A percentile compares a stretch with the other conserved stretches of the same genome.
Conservation (phyloP, 345 rosid species). For the Arabis alpina region DNA sequence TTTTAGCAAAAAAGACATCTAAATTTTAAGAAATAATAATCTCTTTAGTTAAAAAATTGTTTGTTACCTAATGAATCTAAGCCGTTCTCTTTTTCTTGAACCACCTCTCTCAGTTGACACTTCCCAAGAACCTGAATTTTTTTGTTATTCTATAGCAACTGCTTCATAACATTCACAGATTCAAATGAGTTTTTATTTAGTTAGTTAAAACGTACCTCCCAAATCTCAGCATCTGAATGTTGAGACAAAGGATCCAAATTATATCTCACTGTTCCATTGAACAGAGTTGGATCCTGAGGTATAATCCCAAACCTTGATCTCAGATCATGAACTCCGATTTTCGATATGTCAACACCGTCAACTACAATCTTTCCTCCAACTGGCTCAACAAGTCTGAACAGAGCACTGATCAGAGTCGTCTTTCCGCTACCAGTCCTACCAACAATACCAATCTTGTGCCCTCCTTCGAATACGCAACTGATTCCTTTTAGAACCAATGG, state of each 20-base stretch:
- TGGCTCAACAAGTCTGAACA: conserved; percentile 91
- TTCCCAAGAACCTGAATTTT: conserved; percentile 69
- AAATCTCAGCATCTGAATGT: conserved; percentile 79
- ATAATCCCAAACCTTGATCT: conserved; percentile 90
- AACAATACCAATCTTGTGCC: conserved; percentile 91
- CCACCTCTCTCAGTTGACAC: conserved; percentile 83
- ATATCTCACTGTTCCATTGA: conserved; percentile 90
- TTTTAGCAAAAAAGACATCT: neutral
- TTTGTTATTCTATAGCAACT: neutral
- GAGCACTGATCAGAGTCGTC: conserved; percentile 87
- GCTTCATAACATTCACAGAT: conserved; percentile 9
- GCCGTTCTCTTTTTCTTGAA: conserved; percentile 75
- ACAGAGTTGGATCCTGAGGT: conserved; percentile 95
- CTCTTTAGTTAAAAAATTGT: neutral
- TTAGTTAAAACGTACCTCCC: conserved; percentile 69
- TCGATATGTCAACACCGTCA: conserved; percentile 80
- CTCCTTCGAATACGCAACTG: conserved; percentile 86
- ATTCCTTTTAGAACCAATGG: conserved; percentile 82
- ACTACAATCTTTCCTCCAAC: conserved; percentile 79
- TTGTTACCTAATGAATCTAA: conserved; percentile 72
- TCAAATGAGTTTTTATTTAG: neutral
- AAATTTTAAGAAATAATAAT: neutral
- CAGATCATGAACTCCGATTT: conserved; percentile 83
- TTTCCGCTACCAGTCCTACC: conserved; percentile 97
- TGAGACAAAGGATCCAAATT: conserved; percentile 83